Percentiles rank a stretch among this genome's conserved stretches.
phyloP scores from a whole-genome alignment of 1,284 basidiomycete species.

The Leccinum subfulvum region DNA sequence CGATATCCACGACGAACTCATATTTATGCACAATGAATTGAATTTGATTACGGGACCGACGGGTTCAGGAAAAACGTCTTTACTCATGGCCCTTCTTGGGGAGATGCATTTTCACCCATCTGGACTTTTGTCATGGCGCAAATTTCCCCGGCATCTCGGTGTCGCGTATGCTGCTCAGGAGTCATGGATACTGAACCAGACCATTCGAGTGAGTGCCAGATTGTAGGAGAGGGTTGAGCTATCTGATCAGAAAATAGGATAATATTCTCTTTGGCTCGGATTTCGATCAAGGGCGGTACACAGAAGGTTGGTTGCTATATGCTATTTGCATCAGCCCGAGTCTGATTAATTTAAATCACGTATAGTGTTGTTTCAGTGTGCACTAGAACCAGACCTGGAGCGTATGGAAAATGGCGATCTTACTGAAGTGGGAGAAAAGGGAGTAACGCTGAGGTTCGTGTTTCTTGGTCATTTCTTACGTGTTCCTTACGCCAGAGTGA shows the following conservation, averaged over 20 bases:
- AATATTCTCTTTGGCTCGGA: slow-evolving; percentile 14
- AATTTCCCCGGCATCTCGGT: slow-evolving; percentile 53
- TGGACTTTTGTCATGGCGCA: slow-evolving; percentile 41
- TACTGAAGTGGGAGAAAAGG: slow-evolving; percentile 33
- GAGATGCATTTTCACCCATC: slow-evolving; percentile 14
- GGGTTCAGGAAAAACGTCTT: slow-evolving; percentile 50
- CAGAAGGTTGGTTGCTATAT: slow-evolving; percentile 2
- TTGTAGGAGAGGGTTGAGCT: slow-evolving; percentile 25
- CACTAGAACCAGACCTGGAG: slow-evolving; percentile 53
- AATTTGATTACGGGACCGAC: slow-evolving; percentile 68
- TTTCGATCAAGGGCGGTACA: slow-evolving; percentile 12
- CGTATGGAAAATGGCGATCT: slow-evolving; percentile 59
- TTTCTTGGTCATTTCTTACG: background rate
- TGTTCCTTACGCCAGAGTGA: background rate
- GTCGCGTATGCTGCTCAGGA: slow-evolving; percentile 67
- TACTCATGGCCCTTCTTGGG: slow-evolving; percentile 58
- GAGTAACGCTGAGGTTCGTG: slow-evolving; percentile 28
- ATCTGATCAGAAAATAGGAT: slow-evolving; percentile 4
- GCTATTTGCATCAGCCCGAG: background rate
- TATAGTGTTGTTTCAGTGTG: slow-evolving; percentile 56
- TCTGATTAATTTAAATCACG: background rate
- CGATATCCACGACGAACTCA: slow-evolving; percentile 48
- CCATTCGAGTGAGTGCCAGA: slow-evolving; percentile 36
- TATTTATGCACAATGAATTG: slow-evolving; percentile 56
- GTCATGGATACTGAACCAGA: slow-evolving; percentile 59